Evolutionary conservation across 1,139 yeast genomes (phyloP).

Genomic region (Yamadazyma membranifaciens): DNA sequence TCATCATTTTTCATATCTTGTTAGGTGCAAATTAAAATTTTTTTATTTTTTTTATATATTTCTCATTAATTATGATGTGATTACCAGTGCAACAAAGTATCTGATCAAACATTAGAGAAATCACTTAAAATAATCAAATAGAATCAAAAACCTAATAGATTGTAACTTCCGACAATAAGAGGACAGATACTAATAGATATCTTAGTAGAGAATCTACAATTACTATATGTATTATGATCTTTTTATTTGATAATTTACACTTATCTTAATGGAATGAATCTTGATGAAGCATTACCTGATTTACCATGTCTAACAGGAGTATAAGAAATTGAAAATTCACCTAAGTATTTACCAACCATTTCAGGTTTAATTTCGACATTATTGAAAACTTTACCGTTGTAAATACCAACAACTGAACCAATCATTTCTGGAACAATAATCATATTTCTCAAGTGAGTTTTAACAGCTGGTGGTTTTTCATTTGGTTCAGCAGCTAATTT

Average conservation of each 20-base stretch:
- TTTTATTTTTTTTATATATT: background rate
- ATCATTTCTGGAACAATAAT: constrained; percentile 99
- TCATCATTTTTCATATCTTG: constrained; percentile 1
- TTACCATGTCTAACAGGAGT: constrained; percentile 99
- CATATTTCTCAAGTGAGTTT: constrained; percentile 99
- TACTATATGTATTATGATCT: constrained; percentile 5
- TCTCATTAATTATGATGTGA: too few species aligned
- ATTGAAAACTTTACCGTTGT: constrained; percentile 99
- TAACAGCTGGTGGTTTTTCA: constrained; percentile 97
- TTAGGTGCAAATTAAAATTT: background rate
- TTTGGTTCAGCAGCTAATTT: constrained; percentile 88
- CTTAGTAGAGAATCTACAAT: background rate
- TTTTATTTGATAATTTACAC: constrained; percentile 11
- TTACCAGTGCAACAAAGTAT: too few species aligned
- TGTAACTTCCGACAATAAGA: too few species aligned
- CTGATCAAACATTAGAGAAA: too few species aligned
- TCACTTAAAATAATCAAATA: too few species aligned
- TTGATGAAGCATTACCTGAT: constrained; percentile 92
- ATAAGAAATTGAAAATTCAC: constrained; percentile 99
- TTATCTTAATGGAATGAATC: constrained; percentile 69
- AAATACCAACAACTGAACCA: constrained; percentile 97
- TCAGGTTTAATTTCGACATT: constrained; percentile 98
- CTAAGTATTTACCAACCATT: constrained; percentile 99
- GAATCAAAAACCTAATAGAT: background rate
- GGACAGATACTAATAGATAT: too few species aligned